Evolutionary conservation across 2,329 filamentous ascomycete genomes (phyloP), one percentile per base, ranked within the genome.

Genomic region (Calonectria leucothoes): DNA sequence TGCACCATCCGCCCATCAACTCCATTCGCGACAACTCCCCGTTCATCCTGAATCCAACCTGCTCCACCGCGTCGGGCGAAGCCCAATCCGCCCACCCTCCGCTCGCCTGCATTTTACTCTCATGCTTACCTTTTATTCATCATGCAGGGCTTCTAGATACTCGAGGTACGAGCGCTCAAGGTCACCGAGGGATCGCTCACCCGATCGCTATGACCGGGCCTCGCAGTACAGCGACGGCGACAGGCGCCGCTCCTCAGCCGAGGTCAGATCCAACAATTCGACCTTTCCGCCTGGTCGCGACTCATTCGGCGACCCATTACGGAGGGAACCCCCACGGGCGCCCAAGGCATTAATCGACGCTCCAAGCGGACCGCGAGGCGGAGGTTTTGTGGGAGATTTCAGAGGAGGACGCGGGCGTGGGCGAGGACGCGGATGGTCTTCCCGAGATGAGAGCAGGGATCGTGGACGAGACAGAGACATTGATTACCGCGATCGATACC

Each of bases 291-390:
- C 89, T 2, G 90, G 89, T 77, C 88, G 92, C 76, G 91, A 93
- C 76, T 82, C 81, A 15, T 92, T 92, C 75, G 87, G 89, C 69
- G 90, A 92, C 78, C 82, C 88, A 77, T 76, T 89, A 82, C 82
- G 87, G 35, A 89, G 93, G 76, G 94, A 97, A 75, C 93, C 94
- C 2, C 95, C 95, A 4, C 90, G 95, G 70, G 95, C 94, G 0
- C 95, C 95, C 14, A 95, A 96, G 83, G 94, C 94, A 5, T 86
- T 95, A 71, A 90, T 94, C 73, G 94, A 96, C 74, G 86, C 91
- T 35, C 90, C 91, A n/a, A 91, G 89, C 75, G 92, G 92, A 35
- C 93, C 92, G 17, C 90, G 94, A 71, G 93, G 93, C 52, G 89
- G 92, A 71, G 91, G 91, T 11, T 94, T 93, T 80, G 86, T 87